These are phyloP conservation scores for Phanerochaete sordida DNA, from an alignment of 768 basidiomycete species.

Conservation along the genomic window DNA sequence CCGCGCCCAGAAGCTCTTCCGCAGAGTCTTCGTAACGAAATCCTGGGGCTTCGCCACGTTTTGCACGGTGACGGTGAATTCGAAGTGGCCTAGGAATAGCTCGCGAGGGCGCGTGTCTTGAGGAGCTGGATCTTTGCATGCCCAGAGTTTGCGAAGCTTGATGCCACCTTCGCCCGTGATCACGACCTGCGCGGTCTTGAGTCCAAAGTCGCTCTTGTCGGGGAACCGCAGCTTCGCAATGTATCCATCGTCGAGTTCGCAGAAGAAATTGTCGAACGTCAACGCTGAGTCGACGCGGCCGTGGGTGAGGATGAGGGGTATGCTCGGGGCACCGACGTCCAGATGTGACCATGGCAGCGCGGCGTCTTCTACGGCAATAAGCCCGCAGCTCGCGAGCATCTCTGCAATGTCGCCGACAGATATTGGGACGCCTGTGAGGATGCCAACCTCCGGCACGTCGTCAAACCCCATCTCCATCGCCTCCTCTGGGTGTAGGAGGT, in stretches of 20 bases:
- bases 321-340: not conserved
- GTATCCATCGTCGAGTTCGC: not conserved
- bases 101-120: not conserved
- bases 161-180: not conserved
- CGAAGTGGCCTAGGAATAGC: not conserved
- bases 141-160: not conserved
- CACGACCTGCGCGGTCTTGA: not conserved
- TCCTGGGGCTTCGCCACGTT: not conserved
- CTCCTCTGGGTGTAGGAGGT: not conserved
- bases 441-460: not conserved
- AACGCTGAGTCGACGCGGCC: not conserved
- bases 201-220: not conserved
- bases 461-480: not conserved
- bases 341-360: not conserved
- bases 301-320: not conserved
- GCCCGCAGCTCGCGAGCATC: not conserved
- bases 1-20: not conserved
- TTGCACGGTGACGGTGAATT: not conserved
- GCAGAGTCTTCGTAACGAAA: not conserved
- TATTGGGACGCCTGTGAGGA: not conserved
- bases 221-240: not conserved
- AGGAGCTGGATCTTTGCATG: not conserved
- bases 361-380: not conserved
- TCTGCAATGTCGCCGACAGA: not conserved
- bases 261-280: not conserved